phyloP scores from a whole-genome alignment of 2,329 filamentous ascomycete species.

The Dryadomyces quercivorus region DNA sequence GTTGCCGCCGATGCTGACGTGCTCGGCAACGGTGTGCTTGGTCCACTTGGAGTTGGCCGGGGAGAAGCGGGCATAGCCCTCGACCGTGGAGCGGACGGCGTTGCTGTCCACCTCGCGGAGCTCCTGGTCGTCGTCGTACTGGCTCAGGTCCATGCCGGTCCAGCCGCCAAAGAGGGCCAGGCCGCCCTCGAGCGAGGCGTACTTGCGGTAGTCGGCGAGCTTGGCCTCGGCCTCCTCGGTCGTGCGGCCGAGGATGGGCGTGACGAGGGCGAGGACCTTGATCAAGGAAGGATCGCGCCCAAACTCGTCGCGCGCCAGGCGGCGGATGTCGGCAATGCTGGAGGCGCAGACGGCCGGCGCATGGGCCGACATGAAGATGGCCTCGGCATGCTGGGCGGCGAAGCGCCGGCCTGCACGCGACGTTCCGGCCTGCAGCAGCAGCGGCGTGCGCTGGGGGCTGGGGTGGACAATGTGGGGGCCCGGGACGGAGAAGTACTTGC shows the following conservation, averaged over 20 bases:
- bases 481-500: constrained; percentile 1
- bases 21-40: constrained; percentile 9
- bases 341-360: constrained; percentile 5
- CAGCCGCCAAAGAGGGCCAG: constrained; percentile 15
- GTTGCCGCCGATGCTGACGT: constrained; percentile 12
- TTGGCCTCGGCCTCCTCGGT: constrained; percentile 13
- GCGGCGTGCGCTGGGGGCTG: constrained; percentile 9
- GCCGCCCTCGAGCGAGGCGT: constrained; percentile 11
- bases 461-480: constrained; percentile 4
- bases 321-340: constrained; percentile 8
- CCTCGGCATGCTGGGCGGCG: constrained; percentile 14
- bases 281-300: constrained; percentile 12
- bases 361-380: constrained; percentile 13
- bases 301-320: constrained; percentile 15
- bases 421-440: constrained; percentile 14
- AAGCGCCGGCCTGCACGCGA: constrained; percentile 12
- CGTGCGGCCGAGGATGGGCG: constrained; percentile 10
- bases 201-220: constrained; percentile 18
- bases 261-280: constrained; percentile 14
- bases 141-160: constrained; percentile 16
- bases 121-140: constrained; percentile 25
- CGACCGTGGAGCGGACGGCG: constrained; percentile 20
- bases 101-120: constrained; percentile 25
- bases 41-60: constrained; percentile 4
- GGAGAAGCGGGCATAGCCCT: constrained; percentile 5